Conservation (phyloP, 2,329 filamentous ascomycete genomes). For the Xylariaceae sp. region DNA sequence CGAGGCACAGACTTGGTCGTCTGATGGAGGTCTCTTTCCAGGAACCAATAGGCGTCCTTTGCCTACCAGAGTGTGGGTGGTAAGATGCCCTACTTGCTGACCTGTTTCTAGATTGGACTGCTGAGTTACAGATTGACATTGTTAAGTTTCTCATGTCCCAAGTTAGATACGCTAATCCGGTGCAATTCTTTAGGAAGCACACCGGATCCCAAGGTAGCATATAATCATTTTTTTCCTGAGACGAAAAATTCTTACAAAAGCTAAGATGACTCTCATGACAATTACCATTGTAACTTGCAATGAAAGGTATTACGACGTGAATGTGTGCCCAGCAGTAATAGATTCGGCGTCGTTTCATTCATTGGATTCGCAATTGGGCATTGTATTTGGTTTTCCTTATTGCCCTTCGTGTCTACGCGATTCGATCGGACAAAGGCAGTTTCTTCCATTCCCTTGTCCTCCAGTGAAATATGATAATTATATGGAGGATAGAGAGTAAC, state of each 20-base stretch:
- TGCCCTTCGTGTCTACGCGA: no score
- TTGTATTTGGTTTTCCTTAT: no score
- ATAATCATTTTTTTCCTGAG: conserved; percentile 11
- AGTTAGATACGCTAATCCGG: conserved; percentile 21
- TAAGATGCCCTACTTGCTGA: conserved; percentile 26
- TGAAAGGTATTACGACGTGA: no score
- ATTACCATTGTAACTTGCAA: no score
- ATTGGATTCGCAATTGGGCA: no score
- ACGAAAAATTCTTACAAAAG: background rate
- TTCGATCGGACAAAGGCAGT: no score
- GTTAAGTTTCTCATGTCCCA: conserved; percentile 18
- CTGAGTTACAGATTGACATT: conserved; percentile 15
- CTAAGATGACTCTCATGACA: no score
- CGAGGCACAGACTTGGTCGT: conserved; percentile 9
- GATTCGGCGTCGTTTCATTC: no score
- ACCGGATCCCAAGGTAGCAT: conserved; percentile 24
- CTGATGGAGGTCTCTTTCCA: conserved; percentile 10
- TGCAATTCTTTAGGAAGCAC: conserved; percentile 25
- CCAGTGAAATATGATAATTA: no score
- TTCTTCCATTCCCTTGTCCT: no score
- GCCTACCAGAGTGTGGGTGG: conserved; percentile 14
- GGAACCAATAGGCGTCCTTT: conserved; percentile 10
- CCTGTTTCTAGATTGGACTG: conserved; percentile 27
- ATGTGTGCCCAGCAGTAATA: no score
- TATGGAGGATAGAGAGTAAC: no score